phyloP scores from a whole-genome alignment of 2,329 filamentous ascomycete species.

The Diaporthe vexans region DNA sequence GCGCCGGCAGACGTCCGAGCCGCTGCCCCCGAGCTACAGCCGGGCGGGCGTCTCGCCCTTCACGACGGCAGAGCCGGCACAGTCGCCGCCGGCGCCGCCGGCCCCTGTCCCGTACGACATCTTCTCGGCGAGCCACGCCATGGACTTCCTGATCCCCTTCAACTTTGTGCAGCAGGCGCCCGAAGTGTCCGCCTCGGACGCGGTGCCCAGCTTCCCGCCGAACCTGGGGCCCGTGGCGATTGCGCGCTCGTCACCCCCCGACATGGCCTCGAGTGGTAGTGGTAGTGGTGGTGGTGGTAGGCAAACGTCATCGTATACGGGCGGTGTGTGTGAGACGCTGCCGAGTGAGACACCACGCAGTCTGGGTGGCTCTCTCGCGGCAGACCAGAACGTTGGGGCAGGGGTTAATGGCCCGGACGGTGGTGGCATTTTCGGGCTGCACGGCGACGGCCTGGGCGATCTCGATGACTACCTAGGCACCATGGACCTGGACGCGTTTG shows the following conservation, averaged over 20 bases:
- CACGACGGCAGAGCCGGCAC: neutral
- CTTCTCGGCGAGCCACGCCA: constrained; percentile 17
- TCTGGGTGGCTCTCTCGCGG: neutral
- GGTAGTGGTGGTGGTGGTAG: neutral
- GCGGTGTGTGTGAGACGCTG: neutral
- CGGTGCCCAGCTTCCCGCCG: neutral
- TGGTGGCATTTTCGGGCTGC: neutral
- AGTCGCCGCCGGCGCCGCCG: neutral
- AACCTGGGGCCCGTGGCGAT: neutral
- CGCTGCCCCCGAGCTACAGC: neutral
- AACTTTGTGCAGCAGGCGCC: constrained; percentile 17
- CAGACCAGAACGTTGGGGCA: neutral
- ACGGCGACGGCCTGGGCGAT: neutral
- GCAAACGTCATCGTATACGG: neutral
- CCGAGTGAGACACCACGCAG: neutral
- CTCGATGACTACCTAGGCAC: constrained; percentile 11
- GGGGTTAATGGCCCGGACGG: no score
- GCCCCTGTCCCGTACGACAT: constrained; percentile 20
- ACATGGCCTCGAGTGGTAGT: neutral
- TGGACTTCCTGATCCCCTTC: constrained; percentile 7
- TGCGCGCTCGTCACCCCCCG: neutral
- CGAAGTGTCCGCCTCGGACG: neutral
- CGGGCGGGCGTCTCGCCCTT: neutral
- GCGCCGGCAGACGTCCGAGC: constrained; percentile 21
- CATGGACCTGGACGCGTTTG: constrained; percentile 28